Evolutionary conservation across 352 stramenopile species (phyloP).

Genomic region (Pythium rishiriense): DNA sequence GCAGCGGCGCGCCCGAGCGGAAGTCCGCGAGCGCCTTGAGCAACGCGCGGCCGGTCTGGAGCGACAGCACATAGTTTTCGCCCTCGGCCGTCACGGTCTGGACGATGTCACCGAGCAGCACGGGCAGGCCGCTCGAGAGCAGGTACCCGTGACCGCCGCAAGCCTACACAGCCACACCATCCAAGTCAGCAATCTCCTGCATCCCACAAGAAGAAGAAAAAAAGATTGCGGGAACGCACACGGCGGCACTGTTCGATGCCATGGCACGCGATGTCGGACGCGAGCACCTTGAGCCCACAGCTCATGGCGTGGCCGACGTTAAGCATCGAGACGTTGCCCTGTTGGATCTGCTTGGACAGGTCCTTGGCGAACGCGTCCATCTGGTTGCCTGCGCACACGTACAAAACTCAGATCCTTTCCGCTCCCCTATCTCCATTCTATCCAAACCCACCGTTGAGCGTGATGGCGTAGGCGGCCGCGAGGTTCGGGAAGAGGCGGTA

Average conservation of each 20-base stretch:
- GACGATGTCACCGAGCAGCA: constrained; percentile 89
- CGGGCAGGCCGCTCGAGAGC: constrained; percentile 60
- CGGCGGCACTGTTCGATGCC: constrained; percentile 55
- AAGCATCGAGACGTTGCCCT: constrained; percentile 43
- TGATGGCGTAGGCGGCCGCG: constrained; percentile 91
- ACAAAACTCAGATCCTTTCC: not conserved
- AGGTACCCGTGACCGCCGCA: constrained; percentile 96
- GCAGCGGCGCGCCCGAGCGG: constrained; percentile 30
- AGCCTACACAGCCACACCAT: constrained; percentile 15
- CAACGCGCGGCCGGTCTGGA: constrained; percentile 40
- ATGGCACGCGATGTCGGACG: constrained; percentile 45
- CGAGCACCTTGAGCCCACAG: constrained; percentile 63
- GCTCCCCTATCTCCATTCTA: too few species aligned
- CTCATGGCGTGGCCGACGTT: constrained; percentile 57
- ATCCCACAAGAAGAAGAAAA: not conserved
- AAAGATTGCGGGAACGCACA: not conserved
- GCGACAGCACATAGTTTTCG: constrained; percentile 95
- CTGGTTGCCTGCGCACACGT: constrained; percentile 26
- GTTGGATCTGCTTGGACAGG: constrained; percentile 43
- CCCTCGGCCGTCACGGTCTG: constrained; percentile 96
- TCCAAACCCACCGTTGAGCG: constrained; percentile 34
- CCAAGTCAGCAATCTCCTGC: too few species aligned
- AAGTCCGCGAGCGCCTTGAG: constrained; percentile 48
- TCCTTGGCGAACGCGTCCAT: constrained; percentile 45
- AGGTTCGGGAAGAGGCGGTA: constrained; percentile 93